Conservation (phyloP, 768 basidiomycete genomes). For the Pleurotus citrinopileatus region DNA sequence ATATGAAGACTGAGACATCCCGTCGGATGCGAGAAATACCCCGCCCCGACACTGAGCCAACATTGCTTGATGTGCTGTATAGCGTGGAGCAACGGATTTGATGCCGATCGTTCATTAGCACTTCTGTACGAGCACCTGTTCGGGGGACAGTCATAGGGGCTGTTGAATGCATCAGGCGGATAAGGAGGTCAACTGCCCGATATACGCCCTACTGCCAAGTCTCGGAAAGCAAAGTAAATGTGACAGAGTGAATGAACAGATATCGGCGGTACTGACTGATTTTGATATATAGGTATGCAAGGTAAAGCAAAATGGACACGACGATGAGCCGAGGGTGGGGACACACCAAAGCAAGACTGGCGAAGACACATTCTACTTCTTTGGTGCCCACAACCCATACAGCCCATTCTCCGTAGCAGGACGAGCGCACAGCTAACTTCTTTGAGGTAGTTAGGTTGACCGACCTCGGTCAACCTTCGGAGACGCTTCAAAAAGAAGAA, state of each 20-base stretch:
- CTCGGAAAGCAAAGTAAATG: not conserved
- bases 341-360: not conserved
- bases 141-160: no score
- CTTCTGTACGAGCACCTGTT: no score
- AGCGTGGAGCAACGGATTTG: no score
- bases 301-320: not conserved
- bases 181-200: not conserved
- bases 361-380: slow-evolving; percentile 21
- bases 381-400: slow-evolving; percentile 75
- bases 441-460: slow-evolving; percentile 15
- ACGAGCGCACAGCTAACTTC: slow-evolving; percentile 49
- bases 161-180: not conserved
- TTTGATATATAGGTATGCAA: no score
- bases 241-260: no score
- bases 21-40: not conserved
- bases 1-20: not conserved
- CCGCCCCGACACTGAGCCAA: no score
- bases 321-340: not conserved
- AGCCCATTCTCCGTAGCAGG: slow-evolving; percentile 65
- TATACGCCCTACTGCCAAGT: not conserved
- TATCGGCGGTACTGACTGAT: no score
- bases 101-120: no score
- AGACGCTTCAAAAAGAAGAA: slow-evolving; percentile 25
- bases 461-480: no score
- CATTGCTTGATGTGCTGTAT: no score